Evolutionary conservation across 1,139 yeast species (phyloP), one percentile per base, ranked within the genome.

Genomic region (Yamadazyma sp.): DNA sequence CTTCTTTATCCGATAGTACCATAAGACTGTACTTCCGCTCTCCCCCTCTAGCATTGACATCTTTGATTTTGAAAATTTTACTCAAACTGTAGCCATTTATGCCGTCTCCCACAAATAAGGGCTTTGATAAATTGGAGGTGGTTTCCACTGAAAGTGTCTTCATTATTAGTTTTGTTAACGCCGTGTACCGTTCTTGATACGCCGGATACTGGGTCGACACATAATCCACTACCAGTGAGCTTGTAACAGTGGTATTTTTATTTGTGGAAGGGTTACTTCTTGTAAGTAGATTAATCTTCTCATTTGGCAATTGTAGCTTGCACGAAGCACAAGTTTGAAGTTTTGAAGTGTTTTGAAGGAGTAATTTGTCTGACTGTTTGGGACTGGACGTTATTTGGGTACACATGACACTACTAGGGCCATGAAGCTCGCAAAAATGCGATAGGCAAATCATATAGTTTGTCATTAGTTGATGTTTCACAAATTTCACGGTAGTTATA

Each of bases 381-480:
- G 46, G 30, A 22, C 46, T 44, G 13, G 40, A 34, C 0, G 48
- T 31, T 17, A 38, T 49, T 52, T 85, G 92, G 0, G 95, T 84
- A 50, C 90, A 86, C 52, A 83, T 61, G n/a, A 87, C 70, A 33
- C 82, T 74, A 13, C 83, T 72, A 0, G 96, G 95, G 0, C 96
- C 96, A 55, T 87, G 95, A 23, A 82, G 71, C 60, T 87, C 96
- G 59, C 96, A 87, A 56, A 86, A 87, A 53, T 86, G 95, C 0
- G 89, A 85, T 42, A 86, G 57, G 32, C 88, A 76, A 14, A 85
- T 65, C 40, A 75, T 72, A 39, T 50, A 59, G 37, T 60, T 59
- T 10, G 54, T 40, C 62, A 57, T 59, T 9, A 4, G 31, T 17
- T 9, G 14, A 18, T 16, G 8, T 29, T 29, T 29, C 16, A 26